Evolutionary conservation across 768 basidiomycete species (phyloP).

Genomic region (Russula earlei): DNA sequence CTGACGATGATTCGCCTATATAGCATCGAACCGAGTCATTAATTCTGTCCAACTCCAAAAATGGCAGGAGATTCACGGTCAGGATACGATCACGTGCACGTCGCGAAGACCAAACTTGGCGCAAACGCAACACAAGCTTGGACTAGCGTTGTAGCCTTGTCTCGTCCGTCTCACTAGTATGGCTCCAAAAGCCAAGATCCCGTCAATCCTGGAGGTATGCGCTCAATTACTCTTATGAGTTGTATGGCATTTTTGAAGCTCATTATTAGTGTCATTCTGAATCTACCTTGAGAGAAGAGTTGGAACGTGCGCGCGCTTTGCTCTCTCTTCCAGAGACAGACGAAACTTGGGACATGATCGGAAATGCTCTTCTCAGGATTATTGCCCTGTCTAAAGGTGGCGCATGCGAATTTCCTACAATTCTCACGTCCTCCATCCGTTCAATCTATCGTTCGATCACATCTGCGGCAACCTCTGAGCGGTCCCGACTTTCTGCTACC

Average conservation of each 20-base stretch:
- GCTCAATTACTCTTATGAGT: neutral
- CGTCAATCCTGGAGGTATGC: slow-evolving; percentile 4
- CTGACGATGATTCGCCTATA: slow-evolving; percentile 1
- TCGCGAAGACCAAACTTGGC: neutral
- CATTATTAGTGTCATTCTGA: slow-evolving; percentile 19
- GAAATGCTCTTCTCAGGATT: slow-evolving; percentile 39
- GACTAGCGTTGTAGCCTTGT: neutral
- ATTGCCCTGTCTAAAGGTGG: slow-evolving; percentile 42
- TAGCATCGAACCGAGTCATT: neutral
- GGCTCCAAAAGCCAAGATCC: slow-evolving; percentile 16
- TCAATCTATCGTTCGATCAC: slow-evolving; percentile 44
- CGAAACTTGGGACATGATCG: slow-evolving; percentile 70
- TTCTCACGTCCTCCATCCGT: slow-evolving; percentile 44
- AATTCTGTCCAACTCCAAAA: too few species aligned
- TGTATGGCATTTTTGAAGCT: neutral
- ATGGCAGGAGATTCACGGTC: neutral
- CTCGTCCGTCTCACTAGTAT: neutral
- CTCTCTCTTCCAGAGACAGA: slow-evolving; percentile 54
- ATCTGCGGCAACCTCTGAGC: slow-evolving; percentile 60
- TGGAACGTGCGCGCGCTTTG: slow-evolving; percentile 29
- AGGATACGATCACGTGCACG: slow-evolving; percentile 16
- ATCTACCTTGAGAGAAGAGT: slow-evolving; percentile 7
- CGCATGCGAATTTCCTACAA: slow-evolving; percentile 40
- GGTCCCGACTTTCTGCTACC: slow-evolving; percentile 58
- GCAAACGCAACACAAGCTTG: neutral